Percentiles rank a stretch among this genome's conserved stretches.
Conservation (phyloP, 2,329 filamentous ascomycete genomes). For the Phaeophleospora eucalypticola region DNA sequence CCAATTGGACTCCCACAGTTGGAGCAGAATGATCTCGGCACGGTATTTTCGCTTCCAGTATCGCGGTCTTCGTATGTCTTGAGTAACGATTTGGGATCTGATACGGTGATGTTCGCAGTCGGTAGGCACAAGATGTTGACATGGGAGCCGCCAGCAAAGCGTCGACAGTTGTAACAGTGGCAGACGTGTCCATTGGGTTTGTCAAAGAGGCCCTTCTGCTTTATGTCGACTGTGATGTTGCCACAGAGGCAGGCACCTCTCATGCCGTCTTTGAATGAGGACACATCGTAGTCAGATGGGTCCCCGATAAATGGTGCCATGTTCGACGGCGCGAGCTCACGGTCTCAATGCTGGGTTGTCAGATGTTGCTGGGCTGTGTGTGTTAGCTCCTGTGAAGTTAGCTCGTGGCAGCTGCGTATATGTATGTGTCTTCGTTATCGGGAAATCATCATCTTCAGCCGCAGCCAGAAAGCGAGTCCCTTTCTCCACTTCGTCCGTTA, state of each 20-base stretch:
- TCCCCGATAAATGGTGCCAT: background rate
- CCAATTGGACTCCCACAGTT: conserved; percentile 16
- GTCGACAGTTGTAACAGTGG: conserved; percentile 46
- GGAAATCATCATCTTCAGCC: too few species aligned
- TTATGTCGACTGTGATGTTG: conserved; percentile 31
- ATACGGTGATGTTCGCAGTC: conserved; percentile 9
- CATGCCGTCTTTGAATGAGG: background rate
- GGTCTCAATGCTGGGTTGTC: too few species aligned
- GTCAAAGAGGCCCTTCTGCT: conserved; percentile 40
- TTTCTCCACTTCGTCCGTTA: too few species aligned
- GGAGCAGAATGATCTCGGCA: conserved; percentile 17
- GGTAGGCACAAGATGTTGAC: conserved; percentile 11
- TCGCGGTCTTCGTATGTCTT: conserved; percentile 16
- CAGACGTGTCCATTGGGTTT: conserved; percentile 41
- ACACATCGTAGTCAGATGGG: conserved; percentile 7
- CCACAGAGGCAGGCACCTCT: conserved; percentile 20
- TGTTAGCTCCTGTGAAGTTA: too few species aligned
- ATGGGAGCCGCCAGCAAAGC: conserved; percentile 35
- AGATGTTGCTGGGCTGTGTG: too few species aligned
- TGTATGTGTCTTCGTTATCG: too few species aligned
- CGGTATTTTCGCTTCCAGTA: conserved; percentile 13
- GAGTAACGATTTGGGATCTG: conserved; percentile 12
- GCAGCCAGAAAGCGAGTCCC: too few species aligned
- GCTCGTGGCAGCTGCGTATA: too few species aligned
- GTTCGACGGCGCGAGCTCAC: background rate